These are phyloP conservation scores for Phialophora expanda DNA, from an alignment of 2,329 filamentous ascomycete genomes.

Conservation along the genomic window DNA sequence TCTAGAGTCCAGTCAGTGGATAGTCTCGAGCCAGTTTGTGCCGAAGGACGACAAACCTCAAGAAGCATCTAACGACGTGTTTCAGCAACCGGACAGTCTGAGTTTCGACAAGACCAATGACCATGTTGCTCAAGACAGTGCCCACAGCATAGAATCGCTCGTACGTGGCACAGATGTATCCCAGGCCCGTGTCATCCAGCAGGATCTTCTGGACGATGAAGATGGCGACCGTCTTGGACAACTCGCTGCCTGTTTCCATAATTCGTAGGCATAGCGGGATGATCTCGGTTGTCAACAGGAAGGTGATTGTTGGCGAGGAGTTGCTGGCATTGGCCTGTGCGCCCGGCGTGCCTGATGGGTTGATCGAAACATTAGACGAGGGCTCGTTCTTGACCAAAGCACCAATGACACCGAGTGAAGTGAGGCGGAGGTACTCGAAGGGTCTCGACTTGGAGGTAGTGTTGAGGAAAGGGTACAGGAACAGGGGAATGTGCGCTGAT, in stretches of 20 bases:
- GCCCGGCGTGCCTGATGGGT: conserved; percentile 34
- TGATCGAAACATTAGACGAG: conserved; percentile 35
- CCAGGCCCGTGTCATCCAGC: conserved; percentile 92
- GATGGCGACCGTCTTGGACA: conserved; percentile 98
- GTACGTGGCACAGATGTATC: conserved; percentile 98
- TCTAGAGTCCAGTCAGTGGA: conserved; percentile 53
- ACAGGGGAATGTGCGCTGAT: conserved; percentile 91
- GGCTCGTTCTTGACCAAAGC: conserved; percentile 94
- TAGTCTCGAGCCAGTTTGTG: background rate
- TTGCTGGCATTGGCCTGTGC: conserved; percentile 33
- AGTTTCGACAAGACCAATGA: conserved; percentile 94
- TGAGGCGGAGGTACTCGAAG: conserved; percentile 95
- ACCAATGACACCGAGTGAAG: conserved; percentile 93
- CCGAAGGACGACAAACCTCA: conserved; percentile 68
- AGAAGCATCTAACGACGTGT: conserved; percentile 95
- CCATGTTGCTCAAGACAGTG: conserved; percentile 98
- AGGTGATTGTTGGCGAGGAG: conserved; percentile 97
- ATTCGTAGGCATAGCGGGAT: conserved; percentile 96
- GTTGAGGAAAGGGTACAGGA: conserved; percentile 97
- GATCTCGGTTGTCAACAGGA: conserved; percentile 96
- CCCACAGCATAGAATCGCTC: conserved; percentile 98
- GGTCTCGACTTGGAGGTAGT: conserved; percentile 97
- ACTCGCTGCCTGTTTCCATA: conserved; percentile 98
- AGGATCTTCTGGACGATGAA: conserved; percentile 99
- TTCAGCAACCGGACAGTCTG: conserved; percentile 95